Evolutionary conservation across 192 early-diverging fungal genomes (phyloP), one percentile per base, ranked within the genome.

Genomic region (Rhizoclosmatium globosum): DNA sequence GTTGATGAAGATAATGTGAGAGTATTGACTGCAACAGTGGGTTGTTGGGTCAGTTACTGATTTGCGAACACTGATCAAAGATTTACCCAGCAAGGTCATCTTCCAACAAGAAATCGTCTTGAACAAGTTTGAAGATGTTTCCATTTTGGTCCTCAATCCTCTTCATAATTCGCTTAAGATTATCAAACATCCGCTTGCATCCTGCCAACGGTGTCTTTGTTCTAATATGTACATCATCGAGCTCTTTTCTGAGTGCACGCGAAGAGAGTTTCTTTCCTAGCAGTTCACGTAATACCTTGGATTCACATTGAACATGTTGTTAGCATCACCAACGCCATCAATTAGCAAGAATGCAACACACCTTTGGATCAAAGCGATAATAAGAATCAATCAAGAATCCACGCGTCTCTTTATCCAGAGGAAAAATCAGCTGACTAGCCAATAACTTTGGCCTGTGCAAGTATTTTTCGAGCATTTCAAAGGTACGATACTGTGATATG

Each of bases 121-220:
- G 81, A n/a, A 92, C 83, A 2, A 83, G 72, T 53, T 70, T 61
- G 53, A 81, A 78, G 38, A 91, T 86, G 58, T 86, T 82, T 41
- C 87, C 85, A 21, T 90, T 87, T 43, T 79, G 72, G 79, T 92
- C 91, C 57, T 92, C 89, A 0, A 88, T 80, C 43, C 82, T 69
- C 68, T 90, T 91, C 65, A 82, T 88, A 41, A 92, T 86, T 48
- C 91, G 73, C 79, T 88, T 91, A n/a, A 91, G 61, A 71, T 92
- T 92, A 46, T 92, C 91, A 85, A 92, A 91, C 86, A 89, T 87
- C 6, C 89, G 70, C 21, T 84, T 23, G 56, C 88, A 89, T 41
- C 87, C 87, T 2, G 70, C 74, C 6, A 87, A 38, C 2, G 87
- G 81, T 15, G 85, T 66, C 38, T 68, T 43, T 0, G 83, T 83